Evolutionary conservation across 1,284 basidiomycete species (phyloP).

Genomic region (Ustilago xerochloae): DNA sequence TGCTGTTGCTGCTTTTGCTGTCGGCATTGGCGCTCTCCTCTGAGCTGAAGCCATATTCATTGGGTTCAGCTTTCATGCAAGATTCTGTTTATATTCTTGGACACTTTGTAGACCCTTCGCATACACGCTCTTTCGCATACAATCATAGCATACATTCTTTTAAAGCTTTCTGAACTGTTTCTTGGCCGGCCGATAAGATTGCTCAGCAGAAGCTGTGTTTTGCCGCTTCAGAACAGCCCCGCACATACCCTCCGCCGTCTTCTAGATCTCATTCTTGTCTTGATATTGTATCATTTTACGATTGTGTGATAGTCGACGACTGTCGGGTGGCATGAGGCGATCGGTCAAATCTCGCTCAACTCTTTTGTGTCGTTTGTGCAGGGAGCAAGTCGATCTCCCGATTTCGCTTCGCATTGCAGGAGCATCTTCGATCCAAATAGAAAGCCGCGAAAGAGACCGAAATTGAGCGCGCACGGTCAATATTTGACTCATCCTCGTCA

Average conservation of each 20-base stretch:
- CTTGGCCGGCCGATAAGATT: constrained; percentile 1
- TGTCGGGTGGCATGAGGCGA: too few relatives aligned
- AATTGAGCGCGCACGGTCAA: neutral
- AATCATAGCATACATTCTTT: neutral
- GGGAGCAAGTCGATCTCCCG: too few relatives aligned
- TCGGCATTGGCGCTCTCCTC: constrained; percentile 18
- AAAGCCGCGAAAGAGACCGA: neutral
- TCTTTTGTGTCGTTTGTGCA: too few relatives aligned
- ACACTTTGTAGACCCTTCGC: neutral
- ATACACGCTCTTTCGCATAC: constrained; percentile 8
- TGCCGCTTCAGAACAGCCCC: too few relatives aligned
- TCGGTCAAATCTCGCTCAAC: too few relatives aligned
- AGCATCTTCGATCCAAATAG: too few relatives aligned
- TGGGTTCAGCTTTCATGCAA: neutral
- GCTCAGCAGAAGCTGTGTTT: too few relatives aligned
- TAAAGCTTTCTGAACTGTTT: neutral
- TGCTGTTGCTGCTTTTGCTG: constrained; percentile 9
- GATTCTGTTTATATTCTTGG: neutral
- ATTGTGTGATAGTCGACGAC: too few relatives aligned
- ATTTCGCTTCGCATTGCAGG: too few relatives aligned
- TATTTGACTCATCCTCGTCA: neutral
- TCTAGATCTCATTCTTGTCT: too few relatives aligned
- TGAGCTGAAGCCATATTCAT: constrained; percentile 1
- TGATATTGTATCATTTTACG: too few relatives aligned
- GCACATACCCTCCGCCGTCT: too few relatives aligned